Conservation (phyloP, 352 stramenopile species). For the Globisporangium camurandrum region DNA sequence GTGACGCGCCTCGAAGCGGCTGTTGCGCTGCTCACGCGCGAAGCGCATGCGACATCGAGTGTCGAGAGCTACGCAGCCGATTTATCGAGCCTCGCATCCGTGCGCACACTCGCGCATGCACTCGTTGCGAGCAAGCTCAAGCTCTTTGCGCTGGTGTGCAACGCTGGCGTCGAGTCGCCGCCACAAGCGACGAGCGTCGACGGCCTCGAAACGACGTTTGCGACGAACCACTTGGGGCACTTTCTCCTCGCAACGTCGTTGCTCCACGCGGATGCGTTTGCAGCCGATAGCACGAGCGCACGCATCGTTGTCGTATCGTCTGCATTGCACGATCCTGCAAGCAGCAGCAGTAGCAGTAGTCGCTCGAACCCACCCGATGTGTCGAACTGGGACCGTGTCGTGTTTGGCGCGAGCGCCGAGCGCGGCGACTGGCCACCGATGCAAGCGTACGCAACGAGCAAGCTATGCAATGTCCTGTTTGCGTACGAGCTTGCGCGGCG, state of each 20-base stretch:
- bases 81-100: constrained; percentile 18
- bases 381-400: constrained; percentile 23
- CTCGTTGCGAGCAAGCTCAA: constrained; percentile 16
- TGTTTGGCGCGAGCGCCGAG: constrained; percentile 11
- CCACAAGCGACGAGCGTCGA: constrained; percentile 13
- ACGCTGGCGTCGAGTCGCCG: constrained; percentile 25
- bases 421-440: constrained; percentile 6
- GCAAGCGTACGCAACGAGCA: constrained; percentile 27
- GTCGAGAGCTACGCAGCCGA: constrained; percentile 15
- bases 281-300: constrained; percentile 7
- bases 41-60: constrained; percentile 1
- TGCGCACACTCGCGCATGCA: constrained; percentile 16
- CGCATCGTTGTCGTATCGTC: constrained; percentile 33
- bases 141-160: constrained; percentile 32
- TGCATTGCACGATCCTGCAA: constrained; percentile 17
- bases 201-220: constrained; percentile 32
- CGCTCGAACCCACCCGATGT: constrained; percentile 14
- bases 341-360: constrained; percentile 1
- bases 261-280: constrained; percentile 17
- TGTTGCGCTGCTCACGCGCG: constrained; percentile 10
- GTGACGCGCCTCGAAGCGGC: constrained; percentile 17
- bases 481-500: constrained; percentile 29
- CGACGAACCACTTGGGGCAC: constrained; percentile 32
- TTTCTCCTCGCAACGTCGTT: constrained; percentile 27
- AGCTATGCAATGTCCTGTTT: constrained; percentile 40